Evolutionary conservation across 305 asterid genomes (phyloP).

Genomic region (Solanum hybrid): DNA sequence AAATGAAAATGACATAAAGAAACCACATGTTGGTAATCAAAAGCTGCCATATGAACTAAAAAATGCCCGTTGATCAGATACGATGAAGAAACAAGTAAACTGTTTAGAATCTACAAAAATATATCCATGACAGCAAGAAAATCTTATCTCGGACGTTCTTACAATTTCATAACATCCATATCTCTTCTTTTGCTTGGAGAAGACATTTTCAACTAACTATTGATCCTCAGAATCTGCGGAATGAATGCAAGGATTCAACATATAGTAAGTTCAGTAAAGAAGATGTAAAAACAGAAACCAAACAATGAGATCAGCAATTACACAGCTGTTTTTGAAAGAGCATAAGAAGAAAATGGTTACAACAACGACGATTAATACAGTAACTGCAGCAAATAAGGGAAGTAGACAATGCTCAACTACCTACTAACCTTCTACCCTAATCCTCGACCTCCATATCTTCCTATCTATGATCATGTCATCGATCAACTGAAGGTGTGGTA

Average conservation of each 20-base stretch:
- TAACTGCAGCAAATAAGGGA: background rate
- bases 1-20: background rate
- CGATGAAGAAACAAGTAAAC: background rate
- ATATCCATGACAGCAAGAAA: background rate
- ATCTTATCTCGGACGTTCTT: slow-evolving; percentile 7
- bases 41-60: background rate
- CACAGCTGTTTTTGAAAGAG: background rate
- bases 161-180: slow-evolving; percentile 94
- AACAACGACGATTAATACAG: background rate
- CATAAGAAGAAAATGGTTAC: background rate
- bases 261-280: background rate
- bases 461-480: background rate
- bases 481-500: background rate
- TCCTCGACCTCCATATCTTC: background rate
- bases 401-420: background rate
- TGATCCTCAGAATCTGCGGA: background rate
- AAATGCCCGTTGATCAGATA: background rate
- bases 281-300: background rate
- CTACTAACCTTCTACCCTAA: background rate
- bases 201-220: slow-evolving; percentile 33
- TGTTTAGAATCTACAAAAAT: background rate
- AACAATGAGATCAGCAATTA: background rate
- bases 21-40: background rate
- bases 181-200: slow-evolving; percentile 91
- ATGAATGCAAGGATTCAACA: background rate